Base-by-base conservation (phyloP, 2,329 filamentous ascomycete genomes). In the Mycogone perniciosa region DNA sequence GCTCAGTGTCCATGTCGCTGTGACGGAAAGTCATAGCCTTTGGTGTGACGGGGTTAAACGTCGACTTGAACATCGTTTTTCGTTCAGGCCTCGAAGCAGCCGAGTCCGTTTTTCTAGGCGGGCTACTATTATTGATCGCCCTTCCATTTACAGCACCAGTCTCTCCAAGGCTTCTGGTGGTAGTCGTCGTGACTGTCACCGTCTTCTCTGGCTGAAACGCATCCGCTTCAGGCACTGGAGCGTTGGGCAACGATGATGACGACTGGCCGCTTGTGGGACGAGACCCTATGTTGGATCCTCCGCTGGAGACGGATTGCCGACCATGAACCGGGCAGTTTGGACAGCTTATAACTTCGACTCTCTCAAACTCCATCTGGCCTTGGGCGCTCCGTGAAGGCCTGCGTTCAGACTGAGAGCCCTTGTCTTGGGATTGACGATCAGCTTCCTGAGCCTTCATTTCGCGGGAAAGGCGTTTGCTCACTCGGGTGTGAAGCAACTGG, bases 1-100 rank as follows among this genome's bases (percentile, higher is more conserved):
- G 20, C 20, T 20, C 20, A 20, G 20, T 20, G 20, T 20, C 20
- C 20, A 20, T 20, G 20, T 37, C 34, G 4, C 34, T n/a, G n/a
- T 9, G 47, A 13, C 26, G 34, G 9, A 54, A 53, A 4, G 40
- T 7, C 63, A 67, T 64, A 4, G 64, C 63, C 29, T 57, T 64
- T 1, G 64, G 64, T 0, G 64, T 67, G 4, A 44, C 54, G 0
- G 65, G 63, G 8, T 63, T 60, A 27, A 62, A 65, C 1, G n/a
- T 46, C 11, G 47, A 20, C 9, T 27, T 31, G 9, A 20, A 20
- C 34, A 38, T 31, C 9, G 31, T 34, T 6, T 7, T 35, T 35
- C 20, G 8, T 26, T 31, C 47, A 10, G 46, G 33, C 27, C 29
- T 26, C 1, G 51, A 40, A 26, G 53, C 57, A 5, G 57, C 58